Evolutionary conservation across 768 basidiomycete genomes (phyloP), one percentile per base, ranked within the genome.

Genomic region (Mycena epipterygia): DNA sequence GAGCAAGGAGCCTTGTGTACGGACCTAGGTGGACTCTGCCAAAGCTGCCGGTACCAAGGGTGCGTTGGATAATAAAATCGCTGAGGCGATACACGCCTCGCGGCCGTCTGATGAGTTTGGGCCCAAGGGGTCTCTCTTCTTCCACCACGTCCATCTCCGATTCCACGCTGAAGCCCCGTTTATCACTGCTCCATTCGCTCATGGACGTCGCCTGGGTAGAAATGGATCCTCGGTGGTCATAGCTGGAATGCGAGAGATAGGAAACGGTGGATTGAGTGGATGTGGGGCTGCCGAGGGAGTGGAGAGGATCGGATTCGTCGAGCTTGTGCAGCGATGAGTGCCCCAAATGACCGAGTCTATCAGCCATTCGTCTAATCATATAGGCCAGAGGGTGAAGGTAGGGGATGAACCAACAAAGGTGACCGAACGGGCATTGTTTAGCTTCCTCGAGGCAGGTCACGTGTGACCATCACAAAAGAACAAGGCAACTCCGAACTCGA

Each of bases 1-100:
- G 42, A 44, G 5, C 19, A 48, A 29, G 44, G 5, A 12, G 44
- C n/a, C n/a, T 32, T 3, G 64, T n/a, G 32, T 9, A 51, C 56
- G 37, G 23, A 95, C 95, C 95, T 44, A 96, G 84, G 81, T 95
- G 95, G 0, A 99, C 98, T n/a, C 96, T 89, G 2, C 98, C 98
- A 80, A 99, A 99, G 77, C 96, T 98, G 1, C 98, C 98, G 1
- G 96, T 98, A 0, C 98, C 97, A 58, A 96, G 80, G 17, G 93
- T 96, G 30, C 94, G 85, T 74, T 93, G 91, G 71, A 96, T 91
- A 72, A 90, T 88, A 73, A 95, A 96, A 78, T 96, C 95, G 48
- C 84, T 74, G 25, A 96, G 86, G 32, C 89, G 87, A 80, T 95
- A 95, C 21, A 81, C 74, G 52, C 83, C 79, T 29, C 81, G 78